Base-by-base conservation (phyloP, 225 moss, liverwort and hornwort species). In the Lunularia cruciata region DNA sequence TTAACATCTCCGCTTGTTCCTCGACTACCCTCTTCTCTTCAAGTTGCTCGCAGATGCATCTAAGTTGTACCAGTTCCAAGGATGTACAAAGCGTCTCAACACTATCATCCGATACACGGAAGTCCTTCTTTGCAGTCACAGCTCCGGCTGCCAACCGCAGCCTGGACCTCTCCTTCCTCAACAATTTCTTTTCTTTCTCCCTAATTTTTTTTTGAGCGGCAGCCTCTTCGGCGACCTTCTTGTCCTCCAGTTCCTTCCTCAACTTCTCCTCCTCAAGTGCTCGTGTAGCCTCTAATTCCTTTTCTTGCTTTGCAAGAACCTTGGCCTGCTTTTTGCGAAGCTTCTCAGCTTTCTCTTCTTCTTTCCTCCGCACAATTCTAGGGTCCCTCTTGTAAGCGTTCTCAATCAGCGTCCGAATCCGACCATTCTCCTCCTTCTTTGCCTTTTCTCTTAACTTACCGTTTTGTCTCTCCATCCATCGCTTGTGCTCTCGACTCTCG, bases 401-500 rank as follows among this genome's bases (percentile, higher is more conserved):
- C 72, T 98, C 96, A 7, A 86, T 84, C 78, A 98, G 82, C 71
- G 76, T 74, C 61, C 96, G 82, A 28, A 90, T 85, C 18, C 96
- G 80, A 1, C 79, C 84, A 64, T 92, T 92, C 84, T 98, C 96
- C 75, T 98, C 96, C 49, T 86, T 90, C 74, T 88, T 98, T 6
- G 96, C 96, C 76, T 98, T 98, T 76, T 92, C 96, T 32, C 96
- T 79, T 0, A 98, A 60, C 76, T 98, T 98, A 0, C 75, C 86
- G 35, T 98, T 98, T 55, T 98, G 96, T 77, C 96, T 88, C 73
- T 98, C 96, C 96, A 98, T 98, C 96, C 92, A 98, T 77, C 96
- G 77, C 73, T 90, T 98, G 74, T 98, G 96, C 73, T 98, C 96
- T 12, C 96, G 87, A 71, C 90, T 92, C 72, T 98, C 96, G 37